A percentile compares a stretch with the other conserved stretches of the same genome.
Conservation (phyloP, 2,329 filamentous ascomycete species). For the Aplosporella prunicola region DNA sequence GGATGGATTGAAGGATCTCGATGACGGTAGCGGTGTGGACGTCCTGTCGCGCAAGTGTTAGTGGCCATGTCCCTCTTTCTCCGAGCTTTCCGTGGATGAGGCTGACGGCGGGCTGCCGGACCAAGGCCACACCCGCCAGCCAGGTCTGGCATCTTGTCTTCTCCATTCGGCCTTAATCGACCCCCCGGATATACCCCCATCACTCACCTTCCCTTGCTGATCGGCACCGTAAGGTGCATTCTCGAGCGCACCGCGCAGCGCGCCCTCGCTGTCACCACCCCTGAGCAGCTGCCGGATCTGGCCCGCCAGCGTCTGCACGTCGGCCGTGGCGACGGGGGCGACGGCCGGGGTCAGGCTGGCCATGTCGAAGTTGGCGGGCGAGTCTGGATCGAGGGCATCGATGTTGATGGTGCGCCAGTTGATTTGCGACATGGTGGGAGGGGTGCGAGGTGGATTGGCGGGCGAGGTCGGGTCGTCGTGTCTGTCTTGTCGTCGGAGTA, state of each 20-base stretch:
- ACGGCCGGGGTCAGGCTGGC: slow-evolving; percentile 70
- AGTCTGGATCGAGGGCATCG: slow-evolving; percentile 83
- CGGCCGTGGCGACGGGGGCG: slow-evolving; percentile 63
- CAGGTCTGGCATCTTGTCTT: background rate
- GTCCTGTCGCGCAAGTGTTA: slow-evolving; percentile 54
- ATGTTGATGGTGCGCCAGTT: slow-evolving; percentile 88
- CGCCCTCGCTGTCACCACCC: slow-evolving; percentile 79
- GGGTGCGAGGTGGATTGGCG: background rate
- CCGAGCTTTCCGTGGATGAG: too few relatives aligned
- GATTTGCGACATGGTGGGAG: slow-evolving; percentile 36
- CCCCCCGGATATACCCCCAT: slow-evolving; percentile 3
- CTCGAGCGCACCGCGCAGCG: slow-evolving; percentile 74
- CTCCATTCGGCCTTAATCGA: too few relatives aligned
- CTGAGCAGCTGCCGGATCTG: slow-evolving; percentile 83
- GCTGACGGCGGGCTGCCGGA: too few relatives aligned
- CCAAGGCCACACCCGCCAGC: background rate
- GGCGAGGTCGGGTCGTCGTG: slow-evolving; percentile 1
- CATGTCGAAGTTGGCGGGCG: slow-evolving; percentile 82
- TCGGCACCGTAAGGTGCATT: slow-evolving; percentile 63
- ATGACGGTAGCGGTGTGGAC: slow-evolving; percentile 78
- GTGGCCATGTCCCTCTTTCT: too few relatives aligned
- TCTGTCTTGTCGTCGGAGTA: slow-evolving; percentile 5
- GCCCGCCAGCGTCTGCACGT: slow-evolving; percentile 65
- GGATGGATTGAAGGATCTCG: slow-evolving; percentile 92
- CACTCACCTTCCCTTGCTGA: slow-evolving; percentile 43